Evolutionary conservation across 345 rosid species (phyloP).

Genomic region (Sisymbrium altissimum): DNA sequence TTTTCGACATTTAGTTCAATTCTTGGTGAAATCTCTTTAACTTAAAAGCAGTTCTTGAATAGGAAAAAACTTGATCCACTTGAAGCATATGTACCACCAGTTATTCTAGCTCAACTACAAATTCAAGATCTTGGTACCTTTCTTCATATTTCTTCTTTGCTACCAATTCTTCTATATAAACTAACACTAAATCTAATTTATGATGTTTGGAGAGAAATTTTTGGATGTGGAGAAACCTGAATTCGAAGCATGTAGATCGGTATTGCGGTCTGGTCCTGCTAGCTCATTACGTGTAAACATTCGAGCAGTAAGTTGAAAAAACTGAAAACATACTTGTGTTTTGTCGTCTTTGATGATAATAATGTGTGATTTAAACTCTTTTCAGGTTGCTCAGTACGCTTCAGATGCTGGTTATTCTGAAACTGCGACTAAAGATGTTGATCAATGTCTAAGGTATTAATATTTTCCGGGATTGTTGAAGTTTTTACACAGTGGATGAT

Average conservation of each 20-base stretch:
- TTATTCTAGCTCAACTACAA: slow-evolving; percentile 65
- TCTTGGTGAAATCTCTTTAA: background rate
- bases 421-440: slow-evolving; percentile 59
- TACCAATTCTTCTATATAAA: background rate
- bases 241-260: slow-evolving; percentile 50
- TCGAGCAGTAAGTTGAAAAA: slow-evolving; percentile 55
- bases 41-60: background rate
- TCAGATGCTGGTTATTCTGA: slow-evolving; percentile 71
- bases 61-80: slow-evolving; percentile 91
- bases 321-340: background rate
- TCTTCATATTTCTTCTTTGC: background rate
- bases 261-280: slow-evolving; percentile 78
- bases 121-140: slow-evolving; percentile 67
- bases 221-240: slow-evolving; percentile 60
- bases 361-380: slow-evolving; percentile 35
- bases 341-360: slow-evolving; percentile 40
- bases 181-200: background rate
- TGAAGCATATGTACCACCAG: slow-evolving; percentile 73
- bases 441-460: slow-evolving; percentile 68
- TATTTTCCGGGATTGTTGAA: background rate
- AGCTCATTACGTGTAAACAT: slow-evolving; percentile 71
- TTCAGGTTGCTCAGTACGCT: slow-evolving; percentile 87
- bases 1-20: background rate
- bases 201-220: slow-evolving; percentile 39
- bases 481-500: background rate